Conservation (phyloP, 371 early-diverging fungal genomes). For the Mortierella polycephala region DNA sequence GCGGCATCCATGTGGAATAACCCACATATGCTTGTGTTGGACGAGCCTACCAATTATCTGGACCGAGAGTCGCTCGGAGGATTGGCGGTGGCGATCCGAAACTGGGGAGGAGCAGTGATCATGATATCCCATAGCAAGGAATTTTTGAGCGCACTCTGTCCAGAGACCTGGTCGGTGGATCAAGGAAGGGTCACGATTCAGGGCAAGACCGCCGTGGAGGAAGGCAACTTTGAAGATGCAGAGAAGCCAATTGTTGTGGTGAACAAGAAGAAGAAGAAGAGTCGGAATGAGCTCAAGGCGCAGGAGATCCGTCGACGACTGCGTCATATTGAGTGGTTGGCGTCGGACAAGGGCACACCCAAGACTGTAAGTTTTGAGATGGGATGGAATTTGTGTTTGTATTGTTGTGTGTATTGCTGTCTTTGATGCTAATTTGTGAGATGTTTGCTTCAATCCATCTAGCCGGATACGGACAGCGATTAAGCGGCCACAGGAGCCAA, state of each 20-base stretch:
- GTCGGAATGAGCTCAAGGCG: conserved; percentile 77
- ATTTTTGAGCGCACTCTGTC: conserved; percentile 81
- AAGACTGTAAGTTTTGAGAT: conserved; percentile 56
- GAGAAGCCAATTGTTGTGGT: conserved; percentile 56
- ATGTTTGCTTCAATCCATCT: background rate
- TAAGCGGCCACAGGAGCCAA: background rate
- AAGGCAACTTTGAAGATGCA: conserved; percentile 67
- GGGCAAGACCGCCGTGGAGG: conserved; percentile 71
- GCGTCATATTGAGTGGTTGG: conserved; percentile 78
- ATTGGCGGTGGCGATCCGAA: conserved; percentile 81
- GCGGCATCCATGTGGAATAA: conserved; percentile 87
- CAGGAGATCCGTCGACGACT: conserved; percentile 75
- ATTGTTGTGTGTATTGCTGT: background rate
- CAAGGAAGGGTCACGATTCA: conserved; percentile 63
- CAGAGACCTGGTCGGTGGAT: conserved; percentile 82
- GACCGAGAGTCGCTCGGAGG: conserved; percentile 91
- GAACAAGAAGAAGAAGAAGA: conserved; percentile 87
- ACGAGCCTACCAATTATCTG: conserved; percentile 92
- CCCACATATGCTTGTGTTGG: conserved; percentile 85
- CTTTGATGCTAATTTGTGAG: background rate
- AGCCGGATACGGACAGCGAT: conserved; percentile 33
- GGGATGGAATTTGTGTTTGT: background rate
- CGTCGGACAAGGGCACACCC: conserved; percentile 69
- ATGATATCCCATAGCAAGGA: conserved; percentile 90
- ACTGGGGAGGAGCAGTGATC: conserved; percentile 88